Evolutionary conservation across 139 green algal species (phyloP).

Genomic region (Chlamydomonas incerta): DNA sequence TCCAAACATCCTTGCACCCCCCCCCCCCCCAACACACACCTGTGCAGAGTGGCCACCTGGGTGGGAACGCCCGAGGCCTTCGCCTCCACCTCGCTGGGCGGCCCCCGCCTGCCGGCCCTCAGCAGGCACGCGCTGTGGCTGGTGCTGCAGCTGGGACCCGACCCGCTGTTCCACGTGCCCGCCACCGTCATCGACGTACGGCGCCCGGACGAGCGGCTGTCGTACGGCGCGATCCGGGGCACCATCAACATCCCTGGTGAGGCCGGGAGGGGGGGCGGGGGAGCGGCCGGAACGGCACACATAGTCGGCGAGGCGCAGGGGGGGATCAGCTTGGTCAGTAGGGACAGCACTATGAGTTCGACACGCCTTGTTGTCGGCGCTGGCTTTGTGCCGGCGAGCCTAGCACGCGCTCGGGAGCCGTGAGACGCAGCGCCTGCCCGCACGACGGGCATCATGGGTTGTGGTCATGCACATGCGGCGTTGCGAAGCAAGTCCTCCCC

Average conservation of each 20-base stretch:
- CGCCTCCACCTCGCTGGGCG: constrained; percentile 20
- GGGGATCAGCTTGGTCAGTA: too few relatives aligned
- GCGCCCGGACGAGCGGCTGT: constrained; percentile 39
- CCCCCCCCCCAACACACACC: not conserved
- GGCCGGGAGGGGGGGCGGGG: not conserved
- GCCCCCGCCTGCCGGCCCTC: constrained; percentile 6
- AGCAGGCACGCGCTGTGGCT: constrained; percentile 34
- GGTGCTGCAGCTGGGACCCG: constrained; percentile 24
- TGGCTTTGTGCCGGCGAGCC: too few relatives aligned
- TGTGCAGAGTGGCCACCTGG: constrained; percentile 2
- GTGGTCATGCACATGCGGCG: too few relatives aligned
- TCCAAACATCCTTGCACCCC: not conserved
- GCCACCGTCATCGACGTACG: constrained; percentile 28
- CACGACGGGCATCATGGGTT: too few relatives aligned
- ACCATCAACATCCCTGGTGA: constrained; percentile 31
- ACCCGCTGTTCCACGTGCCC: constrained; percentile 39
- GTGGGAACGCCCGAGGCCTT: constrained; percentile 13
- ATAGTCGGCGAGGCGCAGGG: too few relatives aligned
- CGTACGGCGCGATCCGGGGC: constrained; percentile 31
- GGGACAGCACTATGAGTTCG: too few relatives aligned
- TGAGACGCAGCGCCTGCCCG: too few relatives aligned
- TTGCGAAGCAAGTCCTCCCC: too few relatives aligned
- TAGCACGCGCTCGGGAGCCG: too few relatives aligned
- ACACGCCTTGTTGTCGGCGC: too few relatives aligned
- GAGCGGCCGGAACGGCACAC: too few relatives aligned